Percentiles rank a stretch among this genome's conserved stretches.
Conservation (phyloP, 164 flowering plant species). For the Tetrastigma voinierianum region DNA sequence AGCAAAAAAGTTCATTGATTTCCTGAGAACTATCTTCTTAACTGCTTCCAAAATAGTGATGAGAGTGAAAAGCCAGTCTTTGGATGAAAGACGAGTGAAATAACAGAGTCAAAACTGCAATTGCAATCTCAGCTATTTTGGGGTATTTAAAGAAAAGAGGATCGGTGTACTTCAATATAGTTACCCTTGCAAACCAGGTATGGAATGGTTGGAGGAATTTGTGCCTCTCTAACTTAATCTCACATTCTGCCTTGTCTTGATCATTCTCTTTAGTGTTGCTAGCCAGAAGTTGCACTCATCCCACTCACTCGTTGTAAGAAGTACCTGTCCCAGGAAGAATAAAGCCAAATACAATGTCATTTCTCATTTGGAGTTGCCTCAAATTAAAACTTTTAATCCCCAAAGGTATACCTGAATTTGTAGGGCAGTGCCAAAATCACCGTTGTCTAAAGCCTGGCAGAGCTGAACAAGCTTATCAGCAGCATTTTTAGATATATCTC, state of each 20-base stretch:
- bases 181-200: not conserved
- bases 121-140: slow-evolving; percentile 11
- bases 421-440: slow-evolving; percentile 72
- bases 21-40: slow-evolving; percentile 13
- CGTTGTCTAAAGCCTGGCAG: slow-evolving; percentile 80
- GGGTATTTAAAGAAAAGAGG: slow-evolving; percentile 10
- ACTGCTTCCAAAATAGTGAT: slow-evolving; percentile 7
- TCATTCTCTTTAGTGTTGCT: slow-evolving; percentile 91
- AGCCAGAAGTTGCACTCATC: slow-evolving; percentile 99
- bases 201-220: not conserved
- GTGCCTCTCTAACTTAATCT: slow-evolving; percentile 30
- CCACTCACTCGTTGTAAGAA: slow-evolving; percentile 93
- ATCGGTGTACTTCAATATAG: not conserved
- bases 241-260: slow-evolving; percentile 75
- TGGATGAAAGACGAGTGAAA: not conserved
- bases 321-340: slow-evolving; percentile 46
- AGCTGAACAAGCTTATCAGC: slow-evolving; percentile 82
- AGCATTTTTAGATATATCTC: slow-evolving; percentile 88
- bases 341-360: not conserved
- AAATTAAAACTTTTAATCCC: too few species aligned
- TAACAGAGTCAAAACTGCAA: slow-evolving; percentile 15
- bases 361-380: not conserved
- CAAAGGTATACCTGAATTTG: slow-evolving; percentile 71
- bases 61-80: not conserved
- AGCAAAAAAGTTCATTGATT: not conserved